Evolutionary conservation across 805 yeast genomes (phyloP), one percentile per base, ranked within the genome.

Genomic region (Saturnispora halmiae): DNA sequence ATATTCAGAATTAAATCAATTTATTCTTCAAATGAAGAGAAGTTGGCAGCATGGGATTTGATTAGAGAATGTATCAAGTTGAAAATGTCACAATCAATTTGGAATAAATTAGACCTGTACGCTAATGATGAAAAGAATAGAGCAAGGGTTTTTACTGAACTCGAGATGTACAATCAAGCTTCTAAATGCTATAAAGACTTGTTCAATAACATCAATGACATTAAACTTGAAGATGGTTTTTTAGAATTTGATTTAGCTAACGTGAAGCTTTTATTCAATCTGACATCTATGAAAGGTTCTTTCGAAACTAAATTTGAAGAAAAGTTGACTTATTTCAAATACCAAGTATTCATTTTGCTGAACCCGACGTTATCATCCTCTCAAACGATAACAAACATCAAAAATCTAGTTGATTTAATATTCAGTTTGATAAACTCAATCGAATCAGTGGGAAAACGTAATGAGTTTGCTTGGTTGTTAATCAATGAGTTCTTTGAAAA

Each of bases 91-190:
- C 61, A 61, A 1, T 72, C 87, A 0, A 78, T 83, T 48, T 64
- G 70, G 5, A 49, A 48, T n/a, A 63, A 77, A 28, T 58, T 77
- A 14, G 55, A 51, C 10, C 55, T 65, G 44, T 71, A 65, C 43
- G 33, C 42, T 8, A 46, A 48, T 4, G 50, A 52, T 37, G 34
- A 46, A 10, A 22, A 35, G 6, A 66, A 64, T 43, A 60, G 67
- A 14, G 61, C 64, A 34, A 60, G 64, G 37, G 51, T 71, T 26
- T 53, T 46, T 41, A 36, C 70, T 41, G 71, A 71, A 34, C 65
- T 84, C 61, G 68, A 70, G 20, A 67, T 82, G 19, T 58, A 65
- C 20, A 81, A 79, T 21, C 88, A 82, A 39, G 69, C 90, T 0
- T 53, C 79, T 27, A 59, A 55, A 3, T 67, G 71, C 18, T 79